These are phyloP conservation scores for Nakaseomyces bracarensis DNA, from an alignment of 1,139 yeast genomes.

Conservation along the genomic window DNA sequence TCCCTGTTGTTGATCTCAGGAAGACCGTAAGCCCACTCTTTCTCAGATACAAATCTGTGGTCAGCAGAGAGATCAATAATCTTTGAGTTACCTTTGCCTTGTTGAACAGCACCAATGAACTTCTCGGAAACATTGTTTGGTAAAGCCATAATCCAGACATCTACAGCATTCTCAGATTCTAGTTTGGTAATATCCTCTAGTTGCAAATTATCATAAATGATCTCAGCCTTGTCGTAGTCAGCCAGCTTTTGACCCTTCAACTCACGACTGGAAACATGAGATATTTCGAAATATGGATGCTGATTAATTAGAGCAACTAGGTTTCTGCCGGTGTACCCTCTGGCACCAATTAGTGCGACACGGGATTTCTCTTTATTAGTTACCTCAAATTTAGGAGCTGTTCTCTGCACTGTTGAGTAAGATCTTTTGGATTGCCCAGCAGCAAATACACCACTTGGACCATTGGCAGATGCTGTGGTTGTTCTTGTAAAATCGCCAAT, in stretches of 20 bases:
- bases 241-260: conserved; percentile 75
- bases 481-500: conserved; percentile 53
- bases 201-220: conserved; percentile 77
- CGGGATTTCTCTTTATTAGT: conserved; percentile 50
- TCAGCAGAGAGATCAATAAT: conserved; percentile 93
- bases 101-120: conserved; percentile 86
- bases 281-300: conserved; percentile 79
- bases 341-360: conserved; percentile 94
- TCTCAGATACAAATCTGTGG: conserved; percentile 81
- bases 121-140: conserved; percentile 98
- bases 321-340: conserved; percentile 96
- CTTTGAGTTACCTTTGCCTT: conserved; percentile 49
- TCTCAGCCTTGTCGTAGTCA: conserved; percentile 76
- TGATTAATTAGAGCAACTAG: conserved; percentile 75
- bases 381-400: conserved; percentile 70
- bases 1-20: conserved; percentile 70
- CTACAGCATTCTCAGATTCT: conserved; percentile 72
- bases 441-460: conserved; percentile 30
- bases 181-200: conserved; percentile 74
- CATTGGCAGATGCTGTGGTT: conserved; percentile 13
- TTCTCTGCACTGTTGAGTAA: conserved; percentile 31
- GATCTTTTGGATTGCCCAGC: conserved; percentile 31
- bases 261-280: conserved; percentile 95
- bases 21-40: conserved; percentile 87
- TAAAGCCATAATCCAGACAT: conserved; percentile 98